Percentiles rank a stretch among this genome's conserved stretches.
These are phyloP conservation scores for Trametes coccinea DNA, from an alignment of 768 basidiomycete genomes.

Conservation along the genomic window DNA sequence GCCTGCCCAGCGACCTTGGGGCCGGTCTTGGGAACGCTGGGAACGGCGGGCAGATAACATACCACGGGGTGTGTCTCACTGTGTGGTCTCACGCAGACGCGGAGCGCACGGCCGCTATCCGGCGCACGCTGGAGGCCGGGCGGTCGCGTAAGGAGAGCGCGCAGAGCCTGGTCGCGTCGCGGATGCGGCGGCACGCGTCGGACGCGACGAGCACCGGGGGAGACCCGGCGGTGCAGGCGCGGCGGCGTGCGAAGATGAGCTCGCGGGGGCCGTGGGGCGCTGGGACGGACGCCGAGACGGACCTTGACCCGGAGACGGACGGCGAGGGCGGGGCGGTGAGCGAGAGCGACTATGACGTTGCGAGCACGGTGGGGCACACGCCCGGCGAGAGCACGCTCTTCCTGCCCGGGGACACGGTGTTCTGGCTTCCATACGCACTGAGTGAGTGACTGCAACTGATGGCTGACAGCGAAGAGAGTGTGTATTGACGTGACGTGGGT, in stretches of 20 bases:
- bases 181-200: conserved; percentile 58
- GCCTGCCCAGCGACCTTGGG: conserved; percentile 29
- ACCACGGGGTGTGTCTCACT: conserved; percentile 89
- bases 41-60: conserved; percentile 56
- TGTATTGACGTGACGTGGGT: background rate
- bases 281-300: conserved; percentile 65
- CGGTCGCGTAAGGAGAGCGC: conserved; percentile 79
- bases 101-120: conserved; percentile 81
- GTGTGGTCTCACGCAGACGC: conserved; percentile 96
- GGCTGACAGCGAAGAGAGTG: conserved; percentile 2
- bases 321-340: conserved; percentile 75
- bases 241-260: conserved; percentile 54
- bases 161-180: conserved; percentile 67
- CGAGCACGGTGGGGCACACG: conserved; percentile 77
- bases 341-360: conserved; percentile 85
- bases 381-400: conserved; percentile 89
- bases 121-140: conserved; percentile 77
- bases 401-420: conserved; percentile 85
- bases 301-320: conserved; percentile 66
- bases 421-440: conserved; percentile 93
- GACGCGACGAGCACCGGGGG: conserved; percentile 40
- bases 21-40: conserved; percentile 27
- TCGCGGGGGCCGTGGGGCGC: conserved; percentile 70
- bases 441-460: conserved; percentile 50
- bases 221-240: conserved; percentile 61